Evolutionary conservation across 148 eudicot genomes (phyloP).

Genomic region (Fagopyrum tataricum): DNA sequence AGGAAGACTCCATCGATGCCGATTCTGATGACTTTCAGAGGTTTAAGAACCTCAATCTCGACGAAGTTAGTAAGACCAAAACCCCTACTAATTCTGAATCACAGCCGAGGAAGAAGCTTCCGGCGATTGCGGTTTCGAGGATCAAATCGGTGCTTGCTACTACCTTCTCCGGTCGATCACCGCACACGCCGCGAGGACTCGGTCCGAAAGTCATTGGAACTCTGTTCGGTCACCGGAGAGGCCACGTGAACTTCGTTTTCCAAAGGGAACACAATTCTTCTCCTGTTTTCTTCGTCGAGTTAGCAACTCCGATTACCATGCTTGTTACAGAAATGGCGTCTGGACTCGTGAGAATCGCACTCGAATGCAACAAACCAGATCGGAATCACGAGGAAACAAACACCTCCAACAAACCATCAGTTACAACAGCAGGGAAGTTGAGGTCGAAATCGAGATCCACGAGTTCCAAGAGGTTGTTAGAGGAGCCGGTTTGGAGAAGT

Average conservation of each 20-base stretch:
- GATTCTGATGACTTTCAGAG: not conserved
- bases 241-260: conserved; percentile 62
- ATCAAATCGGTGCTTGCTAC: conserved; percentile 9
- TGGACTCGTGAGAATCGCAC: conserved; percentile 56
- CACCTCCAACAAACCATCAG: not conserved
- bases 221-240: conserved; percentile 17
- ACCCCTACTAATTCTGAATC: not conserved
- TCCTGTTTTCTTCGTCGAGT: conserved; percentile 57
- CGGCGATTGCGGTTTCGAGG: conserved; percentile 1
- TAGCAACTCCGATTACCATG: conserved; percentile 49
- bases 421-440: not conserved
- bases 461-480: conserved; percentile 25
- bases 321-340: conserved; percentile 64
- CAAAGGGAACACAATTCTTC: conserved; percentile 39
- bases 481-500: conserved; percentile 58
- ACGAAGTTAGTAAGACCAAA: not conserved
- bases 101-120: conserved; percentile 6
- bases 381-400: not conserved
- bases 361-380: conserved; percentile 47
- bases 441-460: not conserved
- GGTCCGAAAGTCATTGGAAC: conserved; percentile 12
- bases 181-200: conserved; percentile 8
- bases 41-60: not conserved
- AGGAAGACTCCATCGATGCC: conserved; percentile 2
- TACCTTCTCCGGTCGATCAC: not conserved